Evolutionary conservation across 2,329 filamentous ascomycete species (phyloP).

Genomic region (Cladophialophora psammophila): DNA sequence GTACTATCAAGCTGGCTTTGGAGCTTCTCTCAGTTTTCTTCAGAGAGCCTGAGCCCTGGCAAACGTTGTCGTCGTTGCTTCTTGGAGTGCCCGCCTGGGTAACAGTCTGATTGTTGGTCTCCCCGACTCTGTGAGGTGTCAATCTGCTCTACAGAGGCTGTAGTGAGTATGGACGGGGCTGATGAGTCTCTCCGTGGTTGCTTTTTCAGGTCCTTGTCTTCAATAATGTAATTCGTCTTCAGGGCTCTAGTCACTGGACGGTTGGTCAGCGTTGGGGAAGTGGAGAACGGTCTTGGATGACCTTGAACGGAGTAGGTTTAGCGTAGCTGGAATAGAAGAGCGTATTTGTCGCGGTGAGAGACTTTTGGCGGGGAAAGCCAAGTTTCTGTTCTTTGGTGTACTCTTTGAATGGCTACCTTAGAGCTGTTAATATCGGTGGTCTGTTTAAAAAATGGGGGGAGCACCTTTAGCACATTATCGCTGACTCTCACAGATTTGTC

Average conservation of each 20-base stretch:
- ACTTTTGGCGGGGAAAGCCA: not conserved
- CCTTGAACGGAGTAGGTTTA: too few relatives aligned
- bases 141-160: not conserved
- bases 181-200: not conserved
- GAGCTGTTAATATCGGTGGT: not conserved
- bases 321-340: not conserved
- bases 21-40: not conserved
- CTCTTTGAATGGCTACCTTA: not conserved
- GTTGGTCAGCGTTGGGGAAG: constrained; percentile 1
- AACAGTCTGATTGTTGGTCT: not conserved
- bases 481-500: not conserved
- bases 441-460: not conserved
- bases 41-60: not conserved
- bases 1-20: not conserved
- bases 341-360: not conserved
- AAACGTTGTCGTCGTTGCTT: not conserved
- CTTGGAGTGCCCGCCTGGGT: not conserved
- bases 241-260: constrained; percentile 15
- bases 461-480: not conserved
- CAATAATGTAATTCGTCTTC: constrained; percentile 7
- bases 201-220: constrained; percentile 3
- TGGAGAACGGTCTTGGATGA: not conserved
- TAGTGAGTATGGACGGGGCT: not conserved
- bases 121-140: not conserved
- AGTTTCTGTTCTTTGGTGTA: not conserved